Evolutionary conservation across 805 yeast genomes (phyloP), one percentile per base, ranked within the genome.

Genomic region (Candida hungchunana): DNA sequence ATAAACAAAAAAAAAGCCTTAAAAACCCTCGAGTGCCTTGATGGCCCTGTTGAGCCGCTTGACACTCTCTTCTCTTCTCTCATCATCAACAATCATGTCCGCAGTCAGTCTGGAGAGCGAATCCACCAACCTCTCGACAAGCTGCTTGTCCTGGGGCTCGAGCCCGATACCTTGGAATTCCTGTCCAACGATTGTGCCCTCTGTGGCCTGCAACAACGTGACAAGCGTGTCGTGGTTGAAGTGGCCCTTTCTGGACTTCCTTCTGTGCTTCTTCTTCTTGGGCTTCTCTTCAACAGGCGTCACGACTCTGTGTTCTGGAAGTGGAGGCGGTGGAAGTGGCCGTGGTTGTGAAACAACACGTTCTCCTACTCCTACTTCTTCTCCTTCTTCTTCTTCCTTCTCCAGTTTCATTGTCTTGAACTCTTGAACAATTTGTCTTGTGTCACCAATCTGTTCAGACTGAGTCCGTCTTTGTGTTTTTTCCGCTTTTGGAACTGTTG

Each of bases 61-160:
- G 29, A 86, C 71, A 10, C 97, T 95, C 42, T 86, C 87, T 12
- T 78, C 79, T 39, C 82, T 80, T 51, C 93, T 75, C 19, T 75
- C 76, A 19, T 86, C 86, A 57, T 90, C 96, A 37, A 85, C 56
- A 36, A 88, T 82, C 85, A 93, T 87, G 53, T 88, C 96, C 35
- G 89, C 86, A 3, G 95, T 87, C 40, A 93, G 70, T 49, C 93
- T 71, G 26, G 93, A 80, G 31, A 90, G 66, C 2, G 94, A 79
- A 51, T 88, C 95, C 4, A 90, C 83, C 32, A 90, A 77, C 58
- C 86, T 79, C 53, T 90, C 97, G 28, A 90, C 66, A 26, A 89
- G 67, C 49, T 76, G 80, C 47, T 83, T 82, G 52, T 88, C 96
- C 40, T 80, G 81, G 0, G 71, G 62, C 8, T 90, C 88, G 45